phyloP scores from a whole-genome alignment of 1,284 basidiomycete genomes.

The Wolfiporia cocos region DNA sequence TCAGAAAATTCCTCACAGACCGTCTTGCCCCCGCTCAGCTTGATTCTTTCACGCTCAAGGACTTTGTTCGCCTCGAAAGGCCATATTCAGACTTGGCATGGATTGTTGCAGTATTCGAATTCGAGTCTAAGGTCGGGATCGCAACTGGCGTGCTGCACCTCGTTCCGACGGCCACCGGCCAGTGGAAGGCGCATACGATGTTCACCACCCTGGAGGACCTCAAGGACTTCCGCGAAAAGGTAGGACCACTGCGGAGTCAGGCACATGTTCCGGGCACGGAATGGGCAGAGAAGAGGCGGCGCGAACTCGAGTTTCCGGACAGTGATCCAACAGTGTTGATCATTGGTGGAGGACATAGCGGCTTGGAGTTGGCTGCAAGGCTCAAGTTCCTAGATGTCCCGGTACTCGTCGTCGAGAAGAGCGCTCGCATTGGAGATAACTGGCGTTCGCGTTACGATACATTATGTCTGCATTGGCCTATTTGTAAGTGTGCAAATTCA shows the following conservation, averaged over 20 bases:
- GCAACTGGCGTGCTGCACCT: constrained; percentile 44
- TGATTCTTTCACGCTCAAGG: constrained; percentile 31
- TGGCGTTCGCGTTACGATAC: constrained; percentile 51
- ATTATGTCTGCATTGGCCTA: constrained; percentile 51
- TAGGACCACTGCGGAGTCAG: constrained; percentile 26
- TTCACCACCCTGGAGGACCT: constrained; percentile 53
- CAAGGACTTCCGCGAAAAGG: constrained; percentile 37
- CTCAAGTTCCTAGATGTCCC: constrained; percentile 44
- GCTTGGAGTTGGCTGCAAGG: constrained; percentile 47
- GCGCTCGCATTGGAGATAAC: constrained; percentile 43
- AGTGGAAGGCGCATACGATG: constrained; percentile 48
- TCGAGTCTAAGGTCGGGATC: constrained; percentile 41
- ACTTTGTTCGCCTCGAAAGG: constrained; percentile 25
- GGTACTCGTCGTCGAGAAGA: constrained; percentile 43
- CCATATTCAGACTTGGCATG: constrained; percentile 49
- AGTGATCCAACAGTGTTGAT: constrained; percentile 38
- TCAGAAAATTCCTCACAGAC: constrained; percentile 37
- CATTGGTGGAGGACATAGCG: constrained; percentile 57
- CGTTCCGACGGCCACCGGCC: constrained; percentile 35
- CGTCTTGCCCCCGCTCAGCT: constrained; percentile 32
- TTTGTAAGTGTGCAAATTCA: constrained; percentile 36
- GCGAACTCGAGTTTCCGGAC: constrained; percentile 29
- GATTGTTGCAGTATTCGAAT: constrained; percentile 46
- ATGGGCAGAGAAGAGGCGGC: constrained; percentile 27
- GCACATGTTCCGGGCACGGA: constrained; percentile 26